Conservation (phyloP, 2,329 filamentous ascomycete genomes). For the Colletotrichum falcatum region DNA sequence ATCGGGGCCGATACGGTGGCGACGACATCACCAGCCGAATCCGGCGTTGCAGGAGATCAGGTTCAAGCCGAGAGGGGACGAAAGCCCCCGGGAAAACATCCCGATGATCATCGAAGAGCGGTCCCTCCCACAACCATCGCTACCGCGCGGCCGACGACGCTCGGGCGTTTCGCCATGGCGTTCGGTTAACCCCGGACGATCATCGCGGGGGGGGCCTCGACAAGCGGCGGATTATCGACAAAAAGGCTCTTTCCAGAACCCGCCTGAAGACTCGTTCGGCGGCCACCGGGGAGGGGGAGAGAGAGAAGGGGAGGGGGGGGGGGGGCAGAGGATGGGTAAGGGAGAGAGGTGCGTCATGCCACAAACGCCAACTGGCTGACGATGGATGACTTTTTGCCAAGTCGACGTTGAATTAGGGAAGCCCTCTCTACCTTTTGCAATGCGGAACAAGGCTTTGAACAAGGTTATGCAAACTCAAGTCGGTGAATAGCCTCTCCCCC, state of each 20-base stretch:
- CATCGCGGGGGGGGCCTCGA: slow-evolving; percentile 11
- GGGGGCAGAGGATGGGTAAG: neutral
- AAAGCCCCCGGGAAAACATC: no score
- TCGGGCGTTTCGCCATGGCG: slow-evolving; percentile 18
- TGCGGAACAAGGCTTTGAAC: slow-evolving; percentile 6
- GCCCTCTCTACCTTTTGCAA: slow-evolving; percentile 15
- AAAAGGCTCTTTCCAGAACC: slow-evolving; percentile 1
- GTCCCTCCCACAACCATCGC: neutral
- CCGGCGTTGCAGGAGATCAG: neutral
- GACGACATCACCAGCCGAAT: neutral
- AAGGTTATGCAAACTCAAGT: slow-evolving; percentile 23
- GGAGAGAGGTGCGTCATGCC: neutral
- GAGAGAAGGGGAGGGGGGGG: no score
- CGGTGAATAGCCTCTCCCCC: neutral
- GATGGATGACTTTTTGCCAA: neutral
- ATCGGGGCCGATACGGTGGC: slow-evolving; percentile 3
- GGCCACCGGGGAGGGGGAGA: neutral
- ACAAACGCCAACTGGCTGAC: slow-evolving; percentile 10
- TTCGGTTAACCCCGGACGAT: slow-evolving; percentile 17
- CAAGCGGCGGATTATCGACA: neutral
- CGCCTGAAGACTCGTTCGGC: slow-evolving; percentile 10
- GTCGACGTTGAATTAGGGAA: slow-evolving; percentile 21
- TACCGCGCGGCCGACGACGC: neutral
- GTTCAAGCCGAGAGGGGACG: neutral
- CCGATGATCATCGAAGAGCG: neutral